These are phyloP conservation scores for Deakozyma indianensis DNA, from an alignment of 805 yeast species.

Conservation along the genomic window DNA sequence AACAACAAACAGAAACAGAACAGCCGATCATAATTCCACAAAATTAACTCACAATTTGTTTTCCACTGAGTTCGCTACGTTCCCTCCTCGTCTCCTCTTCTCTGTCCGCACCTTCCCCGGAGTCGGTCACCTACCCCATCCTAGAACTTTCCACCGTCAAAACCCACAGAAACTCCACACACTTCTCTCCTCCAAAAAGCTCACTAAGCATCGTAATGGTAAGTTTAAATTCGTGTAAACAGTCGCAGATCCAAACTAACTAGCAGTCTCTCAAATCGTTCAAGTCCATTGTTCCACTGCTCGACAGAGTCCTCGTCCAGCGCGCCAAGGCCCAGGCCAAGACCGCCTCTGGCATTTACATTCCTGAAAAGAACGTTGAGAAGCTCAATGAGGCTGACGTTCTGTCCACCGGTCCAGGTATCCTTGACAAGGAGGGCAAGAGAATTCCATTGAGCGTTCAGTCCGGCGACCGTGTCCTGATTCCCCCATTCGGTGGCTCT, in stretches of 20 bases:
- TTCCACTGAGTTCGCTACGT: too few species aligned
- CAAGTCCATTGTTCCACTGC: slow-evolving; percentile 77
- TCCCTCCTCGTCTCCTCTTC: too few species aligned
- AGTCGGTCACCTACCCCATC: neutral
- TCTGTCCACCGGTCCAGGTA: slow-evolving; percentile 91
- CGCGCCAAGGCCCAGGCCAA: slow-evolving; percentile 81
- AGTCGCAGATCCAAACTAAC: slow-evolving; percentile 4
- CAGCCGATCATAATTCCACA: too few species aligned
- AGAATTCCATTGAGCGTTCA: slow-evolving; percentile 58
- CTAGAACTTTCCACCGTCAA: neutral
- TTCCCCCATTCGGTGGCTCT: slow-evolving; percentile 91
- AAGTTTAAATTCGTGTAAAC: neutral
- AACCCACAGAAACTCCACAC: neutral
- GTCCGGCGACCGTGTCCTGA: slow-evolving; percentile 87
- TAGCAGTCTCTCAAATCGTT: slow-evolving; percentile 50
- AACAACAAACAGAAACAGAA: too few species aligned
- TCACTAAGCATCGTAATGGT: neutral
- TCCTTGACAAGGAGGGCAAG: slow-evolving; percentile 60
- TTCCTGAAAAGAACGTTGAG: slow-evolving; percentile 93
- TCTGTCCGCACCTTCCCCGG: neutral
- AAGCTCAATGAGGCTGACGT: slow-evolving; percentile 88
- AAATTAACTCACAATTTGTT: too few species aligned
- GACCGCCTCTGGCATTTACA: slow-evolving; percentile 84
- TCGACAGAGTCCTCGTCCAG: slow-evolving; percentile 94
- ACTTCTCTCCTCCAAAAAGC: neutral